Conservation (phyloP, 176 grass and related monocot genomes). For the Cenchrus purpureus region DNA sequence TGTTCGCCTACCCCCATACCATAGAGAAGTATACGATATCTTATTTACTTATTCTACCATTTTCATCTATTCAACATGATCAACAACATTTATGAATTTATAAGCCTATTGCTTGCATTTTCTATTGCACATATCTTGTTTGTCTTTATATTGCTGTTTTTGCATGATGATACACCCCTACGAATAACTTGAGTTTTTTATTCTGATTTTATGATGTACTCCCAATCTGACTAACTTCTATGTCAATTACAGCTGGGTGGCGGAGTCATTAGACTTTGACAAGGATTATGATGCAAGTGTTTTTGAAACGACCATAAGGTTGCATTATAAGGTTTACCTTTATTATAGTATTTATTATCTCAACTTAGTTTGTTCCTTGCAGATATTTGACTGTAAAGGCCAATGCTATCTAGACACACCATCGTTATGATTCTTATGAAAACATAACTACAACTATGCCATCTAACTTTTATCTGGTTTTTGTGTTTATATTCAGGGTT, state of each 20-base stretch:
- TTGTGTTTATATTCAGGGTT: conserved; percentile 69
- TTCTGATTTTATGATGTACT: conserved; percentile 40
- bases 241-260: conserved; percentile 84
- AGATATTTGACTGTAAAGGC: conserved; percentile 27
- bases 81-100: conserved; percentile 16
- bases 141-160: conserved; percentile 23
- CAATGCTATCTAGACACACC: conserved; percentile 18
- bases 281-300: conserved; percentile 97
- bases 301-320: conserved; percentile 99
- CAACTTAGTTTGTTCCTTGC: conserved; percentile 29
- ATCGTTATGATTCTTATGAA: not conserved
- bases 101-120: not conserved
- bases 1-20: not conserved
- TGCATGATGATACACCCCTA: conserved; percentile 25
- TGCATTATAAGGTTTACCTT: conserved; percentile 95
- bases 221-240: conserved; percentile 38
- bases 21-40: conserved; percentile 1
- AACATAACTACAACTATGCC: conserved; percentile 32
- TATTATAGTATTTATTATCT: conserved; percentile 51
- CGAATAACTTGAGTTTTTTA: conserved; percentile 8
- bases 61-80: conserved; percentile 23
- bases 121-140: conserved; percentile 1
- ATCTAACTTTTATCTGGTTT: conserved; percentile 41
- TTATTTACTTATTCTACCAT: conserved; percentile 25
- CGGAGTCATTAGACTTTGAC: conserved; percentile 91